Evolutionary conservation across 1,284 basidiomycete species (phyloP).

Genomic region (Fistulina hepatica): DNA sequence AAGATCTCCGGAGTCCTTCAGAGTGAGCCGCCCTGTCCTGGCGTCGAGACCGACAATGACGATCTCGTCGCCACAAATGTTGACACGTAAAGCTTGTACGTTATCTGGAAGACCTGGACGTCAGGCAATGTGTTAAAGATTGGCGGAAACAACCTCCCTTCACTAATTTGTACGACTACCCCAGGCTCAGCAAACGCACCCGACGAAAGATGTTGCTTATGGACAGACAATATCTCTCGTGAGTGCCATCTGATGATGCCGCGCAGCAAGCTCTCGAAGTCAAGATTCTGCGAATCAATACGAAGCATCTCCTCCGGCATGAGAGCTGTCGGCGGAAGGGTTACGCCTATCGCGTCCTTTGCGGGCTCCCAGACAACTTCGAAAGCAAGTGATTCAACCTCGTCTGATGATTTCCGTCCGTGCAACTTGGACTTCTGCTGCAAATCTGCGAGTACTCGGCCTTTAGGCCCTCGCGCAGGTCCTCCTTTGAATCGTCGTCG

Average conservation of each 20-base stretch:
- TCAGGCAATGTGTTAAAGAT: neutral
- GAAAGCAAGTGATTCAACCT: constrained; percentile 52
- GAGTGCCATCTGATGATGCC: constrained; percentile 52
- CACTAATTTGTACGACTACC: constrained; percentile 39
- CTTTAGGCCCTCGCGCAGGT: constrained; percentile 37
- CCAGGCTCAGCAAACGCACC: constrained; percentile 49
- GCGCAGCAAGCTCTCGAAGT: constrained; percentile 56
- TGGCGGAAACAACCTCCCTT: constrained; percentile 32
- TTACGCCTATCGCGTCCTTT: constrained; percentile 45
- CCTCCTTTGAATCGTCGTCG: constrained; percentile 26
- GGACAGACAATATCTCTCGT: constrained; percentile 42
- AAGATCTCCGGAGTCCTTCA: constrained; percentile 66
- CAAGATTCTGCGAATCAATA: constrained; percentile 55
- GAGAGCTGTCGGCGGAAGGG: constrained; percentile 33
- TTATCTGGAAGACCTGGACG: constrained; percentile 27
- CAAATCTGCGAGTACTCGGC: constrained; percentile 46
- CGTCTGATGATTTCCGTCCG: constrained; percentile 47
- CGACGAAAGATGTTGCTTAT: constrained; percentile 41
- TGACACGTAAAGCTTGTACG: constrained; percentile 46
- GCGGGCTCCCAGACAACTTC: constrained; percentile 60
- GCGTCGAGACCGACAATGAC: constrained; percentile 62
- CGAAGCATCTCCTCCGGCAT: constrained; percentile 27
- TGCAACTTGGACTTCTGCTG: constrained; percentile 52
- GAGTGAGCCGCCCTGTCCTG: constrained; percentile 57
- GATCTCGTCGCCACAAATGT: constrained; percentile 62